phyloP scores from a whole-genome alignment of 495 filamentous ascomycete genomes.

The Geopyxis carbonaria region DNA sequence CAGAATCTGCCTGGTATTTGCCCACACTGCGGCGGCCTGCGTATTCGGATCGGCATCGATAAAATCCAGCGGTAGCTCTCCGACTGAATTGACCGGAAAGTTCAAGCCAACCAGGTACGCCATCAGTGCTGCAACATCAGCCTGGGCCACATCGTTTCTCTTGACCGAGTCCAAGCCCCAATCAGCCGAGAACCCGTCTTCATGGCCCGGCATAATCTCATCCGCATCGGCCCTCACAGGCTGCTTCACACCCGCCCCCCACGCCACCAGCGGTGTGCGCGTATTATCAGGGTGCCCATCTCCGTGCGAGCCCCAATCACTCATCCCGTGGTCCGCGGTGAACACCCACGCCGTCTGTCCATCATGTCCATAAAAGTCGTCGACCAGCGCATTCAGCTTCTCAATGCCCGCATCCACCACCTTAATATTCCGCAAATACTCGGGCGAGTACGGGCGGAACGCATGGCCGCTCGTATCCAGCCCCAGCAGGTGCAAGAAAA shows the following conservation, averaged over 20 bases:
- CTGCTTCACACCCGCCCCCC: slow-evolving; percentile 81
- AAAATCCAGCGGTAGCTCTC: slow-evolving; percentile 74
- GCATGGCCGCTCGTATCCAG: slow-evolving; percentile 84
- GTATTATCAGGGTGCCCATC: slow-evolving; percentile 98
- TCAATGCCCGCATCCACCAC: slow-evolving; percentile 78
- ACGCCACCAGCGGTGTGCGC: slow-evolving; percentile 77
- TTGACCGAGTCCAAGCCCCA: slow-evolving; percentile 69
- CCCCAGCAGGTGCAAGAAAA: slow-evolving; percentile 93
- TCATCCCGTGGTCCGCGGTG: slow-evolving; percentile 98
- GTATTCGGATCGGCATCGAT: slow-evolving; percentile 49
- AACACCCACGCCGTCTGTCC: slow-evolving; percentile 88
- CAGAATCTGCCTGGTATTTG: slow-evolving; percentile 74
- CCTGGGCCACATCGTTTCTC: slow-evolving; percentile 82
- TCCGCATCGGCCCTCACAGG: slow-evolving; percentile 49
- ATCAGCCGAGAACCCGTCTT: slow-evolving; percentile 79
- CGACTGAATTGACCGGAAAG: slow-evolving; percentile 93
- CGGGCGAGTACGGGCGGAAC: slow-evolving; percentile 80
- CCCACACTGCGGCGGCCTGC: slow-evolving; percentile 71
- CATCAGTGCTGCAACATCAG: slow-evolving; percentile 93
- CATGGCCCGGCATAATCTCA: slow-evolving; percentile 52
- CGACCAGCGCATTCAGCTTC: slow-evolving; percentile 62
- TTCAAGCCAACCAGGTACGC: slow-evolving; percentile 79
- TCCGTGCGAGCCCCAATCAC: slow-evolving; percentile 92
- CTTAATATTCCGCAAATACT: slow-evolving; percentile 90
- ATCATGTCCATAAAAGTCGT: slow-evolving; percentile 73